These are phyloP conservation scores for Musa troglodytarum DNA, from an alignment of 176 grass and related monocot species.

Conservation along the genomic window DNA sequence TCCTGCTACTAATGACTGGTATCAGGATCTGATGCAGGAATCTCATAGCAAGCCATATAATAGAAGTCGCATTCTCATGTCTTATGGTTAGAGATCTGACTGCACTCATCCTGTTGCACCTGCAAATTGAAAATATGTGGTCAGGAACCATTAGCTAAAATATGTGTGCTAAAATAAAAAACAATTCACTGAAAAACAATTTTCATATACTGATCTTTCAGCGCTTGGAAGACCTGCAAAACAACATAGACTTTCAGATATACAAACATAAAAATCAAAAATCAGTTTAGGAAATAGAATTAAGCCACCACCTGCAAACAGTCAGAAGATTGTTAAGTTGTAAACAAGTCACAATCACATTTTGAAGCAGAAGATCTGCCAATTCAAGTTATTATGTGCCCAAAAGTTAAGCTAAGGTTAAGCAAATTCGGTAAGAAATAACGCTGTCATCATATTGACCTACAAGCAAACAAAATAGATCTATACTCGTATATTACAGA, in stretches of 20 bases:
- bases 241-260: constrained; percentile 35
- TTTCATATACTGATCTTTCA: constrained; percentile 32
- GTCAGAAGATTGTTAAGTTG: constrained; percentile 29
- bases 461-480: too few species aligned
- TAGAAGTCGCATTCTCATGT: background rate
- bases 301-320: constrained; percentile 39
- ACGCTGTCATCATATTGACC: too few species aligned
- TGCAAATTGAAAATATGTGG: constrained; percentile 21
- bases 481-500: too few species aligned
- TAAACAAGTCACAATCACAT: background rate
- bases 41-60: background rate
- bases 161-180: constrained; percentile 18
- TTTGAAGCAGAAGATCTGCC: constrained; percentile 46
- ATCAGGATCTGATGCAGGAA: background rate
- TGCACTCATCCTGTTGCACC: constrained; percentile 6
- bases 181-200: constrained; percentile 13
- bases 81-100: background rate
- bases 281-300: constrained; percentile 23
- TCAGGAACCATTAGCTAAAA: constrained; percentile 8
- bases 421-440: too few species aligned
- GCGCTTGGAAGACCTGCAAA: constrained; percentile 62
- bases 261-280: constrained; percentile 26
- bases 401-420: background rate
- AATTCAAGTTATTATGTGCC: constrained; percentile 14
- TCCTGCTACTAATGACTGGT: too few species aligned